Evolutionary conservation across 164 flowering plant species (phyloP).

Genomic region (Dillenia turbinata): DNA sequence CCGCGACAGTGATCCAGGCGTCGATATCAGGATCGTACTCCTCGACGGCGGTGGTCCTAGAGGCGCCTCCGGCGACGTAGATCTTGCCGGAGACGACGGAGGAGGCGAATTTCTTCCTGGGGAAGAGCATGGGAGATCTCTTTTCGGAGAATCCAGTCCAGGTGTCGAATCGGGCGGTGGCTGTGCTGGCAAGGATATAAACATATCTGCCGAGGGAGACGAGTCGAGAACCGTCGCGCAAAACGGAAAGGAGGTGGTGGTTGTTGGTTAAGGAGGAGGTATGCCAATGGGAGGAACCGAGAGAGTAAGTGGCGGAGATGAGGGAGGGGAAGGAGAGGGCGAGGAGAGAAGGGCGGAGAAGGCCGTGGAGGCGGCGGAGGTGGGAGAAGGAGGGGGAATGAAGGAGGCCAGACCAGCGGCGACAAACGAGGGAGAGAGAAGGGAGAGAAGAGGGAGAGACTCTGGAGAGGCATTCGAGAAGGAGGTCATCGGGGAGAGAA

Average conservation of each 20-base stretch:
- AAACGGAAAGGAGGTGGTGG: constrained; percentile 6
- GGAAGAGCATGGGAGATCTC: constrained; percentile 40
- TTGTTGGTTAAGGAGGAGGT: constrained; percentile 14
- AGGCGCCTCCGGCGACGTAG: constrained; percentile 71
- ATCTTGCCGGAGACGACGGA: constrained; percentile 51
- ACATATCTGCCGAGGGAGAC: constrained; percentile 49
- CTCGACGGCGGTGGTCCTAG: constrained; percentile 54
- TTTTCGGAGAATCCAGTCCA: constrained; percentile 42
- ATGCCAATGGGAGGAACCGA: constrained; percentile 25
- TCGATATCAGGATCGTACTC: constrained; percentile 60
- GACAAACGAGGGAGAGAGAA: constrained; percentile 55
- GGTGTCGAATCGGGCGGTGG: constrained; percentile 42
- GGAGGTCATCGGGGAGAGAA: constrained; percentile 80
- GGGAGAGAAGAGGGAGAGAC: constrained; percentile 56
- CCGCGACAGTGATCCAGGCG: neutral
- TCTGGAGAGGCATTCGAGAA: constrained; percentile 67
- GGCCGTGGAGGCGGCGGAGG: constrained; percentile 53
- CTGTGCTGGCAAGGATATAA: constrained; percentile 40
- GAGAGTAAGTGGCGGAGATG: constrained; percentile 30
- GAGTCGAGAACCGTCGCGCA: constrained; percentile 11
- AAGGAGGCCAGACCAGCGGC: constrained; percentile 50
- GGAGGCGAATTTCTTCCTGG: constrained; percentile 72
- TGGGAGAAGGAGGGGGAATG: constrained; percentile 39
- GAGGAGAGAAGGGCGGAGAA: constrained; percentile 35
- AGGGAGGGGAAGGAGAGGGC: constrained; percentile 37